Conservation (phyloP, 1,284 basidiomycete species). For the Irpex sp. region DNA sequence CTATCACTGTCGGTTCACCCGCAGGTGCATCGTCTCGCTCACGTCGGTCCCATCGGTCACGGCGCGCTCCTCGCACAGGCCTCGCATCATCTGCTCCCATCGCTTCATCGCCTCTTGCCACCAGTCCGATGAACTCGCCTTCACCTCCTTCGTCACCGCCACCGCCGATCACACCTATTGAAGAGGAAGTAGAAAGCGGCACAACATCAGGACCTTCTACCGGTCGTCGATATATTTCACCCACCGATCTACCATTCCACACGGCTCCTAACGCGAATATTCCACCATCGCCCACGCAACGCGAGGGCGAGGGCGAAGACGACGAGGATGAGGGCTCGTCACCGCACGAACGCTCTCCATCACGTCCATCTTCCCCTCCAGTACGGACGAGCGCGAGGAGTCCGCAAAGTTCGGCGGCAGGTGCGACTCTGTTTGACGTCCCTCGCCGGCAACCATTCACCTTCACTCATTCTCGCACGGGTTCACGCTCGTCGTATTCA, state of each 20-base stretch:
- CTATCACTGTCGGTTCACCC: conserved; percentile 34
- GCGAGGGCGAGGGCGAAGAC: conserved; percentile 10
- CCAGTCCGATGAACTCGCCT: conserved; percentile 34
- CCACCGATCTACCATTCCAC: conserved; percentile 63
- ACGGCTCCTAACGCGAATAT: conserved; percentile 46
- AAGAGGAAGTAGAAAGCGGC: conserved; percentile 49
- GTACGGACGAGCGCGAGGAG: not conserved
- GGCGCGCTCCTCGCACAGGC: conserved; percentile 31
- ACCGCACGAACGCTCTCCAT: conserved; percentile 9
- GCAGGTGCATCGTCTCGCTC: conserved; percentile 48
- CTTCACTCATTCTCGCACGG: conserved; percentile 30
- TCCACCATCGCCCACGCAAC: conserved; percentile 40
- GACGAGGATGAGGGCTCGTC: conserved; percentile 17
- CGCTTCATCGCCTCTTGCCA: conserved; percentile 60
- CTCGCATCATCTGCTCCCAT: conserved; percentile 38
- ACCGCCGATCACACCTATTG: conserved; percentile 76
- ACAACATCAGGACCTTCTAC: conserved; percentile 39
- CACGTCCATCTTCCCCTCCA: conserved; percentile 29
- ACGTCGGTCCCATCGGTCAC: conserved; percentile 57
- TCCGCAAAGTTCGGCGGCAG: conserved; percentile 36
- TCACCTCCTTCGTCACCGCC: conserved; percentile 58
- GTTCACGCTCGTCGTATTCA: conserved; percentile 35
- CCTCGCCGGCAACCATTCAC: conserved; percentile 48
- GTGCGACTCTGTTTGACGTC: conserved; percentile 77
- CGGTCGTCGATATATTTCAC: conserved; percentile 55